Base-by-base conservation (phyloP, 2,329 filamentous ascomycete genomes). In the Metarhizium album region DNA sequence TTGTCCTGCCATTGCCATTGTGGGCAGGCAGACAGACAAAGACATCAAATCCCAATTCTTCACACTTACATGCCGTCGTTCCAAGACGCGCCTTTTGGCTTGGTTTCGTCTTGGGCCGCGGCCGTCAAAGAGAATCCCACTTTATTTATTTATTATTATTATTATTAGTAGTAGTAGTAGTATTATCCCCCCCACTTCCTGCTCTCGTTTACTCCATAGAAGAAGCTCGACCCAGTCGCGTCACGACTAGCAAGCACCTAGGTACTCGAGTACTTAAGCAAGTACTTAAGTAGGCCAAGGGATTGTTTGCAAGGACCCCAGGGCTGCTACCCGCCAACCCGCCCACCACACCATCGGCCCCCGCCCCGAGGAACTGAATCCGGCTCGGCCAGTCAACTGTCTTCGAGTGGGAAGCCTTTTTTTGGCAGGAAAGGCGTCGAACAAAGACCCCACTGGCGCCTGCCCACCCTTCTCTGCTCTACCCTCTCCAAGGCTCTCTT, bases 91-190 rank as follows among this genome's bases (percentile, higher is more conserved):
- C 40, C 5, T 9, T 23, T 23, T 24, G 9, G 27, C 27, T 42
- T 46, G 3, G 5, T 8, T 37, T 20, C n/a, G 42, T 37, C 49
- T 47, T 38, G 22, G 14, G 14, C 46, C 20, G 23, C 29, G 22
- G 38, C 33, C 18, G 7, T n/a, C 37, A 22, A 42, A 42, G 18
- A 22, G 13, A 5, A 31, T 20, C 29, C 46, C 31, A 27, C 46
- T 37, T 48, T 52, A 27, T 24, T 47, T 27, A 24, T 49, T 49
- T 38, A 42, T 31, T 29, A n/a, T n/a, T n/a, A n/a, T n/a, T n/a
- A n/a, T n/a, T n/a, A n/a, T n/a, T n/a, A n/a, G n/a, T n/a, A n/a
- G n/a, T n/a, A n/a, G n/a, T n/a, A n/a, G n/a, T n/a, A n/a, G n/a
- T n/a, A n/a, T n/a, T n/a, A n/a, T n/a, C n/a, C n/a, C n/a, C n/a